Evolutionary conservation across 2,329 filamentous ascomycete genomes (phyloP).

Genomic region (Sordariomycetes sp.): DNA sequence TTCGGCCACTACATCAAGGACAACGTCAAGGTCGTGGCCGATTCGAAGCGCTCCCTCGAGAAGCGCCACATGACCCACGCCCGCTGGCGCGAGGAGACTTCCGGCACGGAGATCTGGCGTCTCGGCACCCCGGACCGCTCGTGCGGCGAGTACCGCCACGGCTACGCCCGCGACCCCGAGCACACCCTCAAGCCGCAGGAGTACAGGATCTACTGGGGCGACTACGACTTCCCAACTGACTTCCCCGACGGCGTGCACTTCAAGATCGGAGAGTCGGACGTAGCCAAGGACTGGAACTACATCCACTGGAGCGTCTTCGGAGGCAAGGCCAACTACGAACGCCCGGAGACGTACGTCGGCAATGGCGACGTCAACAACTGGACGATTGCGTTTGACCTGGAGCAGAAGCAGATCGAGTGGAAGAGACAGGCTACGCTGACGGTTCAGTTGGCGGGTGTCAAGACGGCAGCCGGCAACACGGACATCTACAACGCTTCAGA

Average conservation of each 20-base stretch:
- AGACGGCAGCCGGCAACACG: slow-evolving; percentile 53
- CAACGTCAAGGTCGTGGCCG: slow-evolving; percentile 24
- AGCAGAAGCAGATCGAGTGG: slow-evolving; percentile 26
- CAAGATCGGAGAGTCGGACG: slow-evolving; percentile 42
- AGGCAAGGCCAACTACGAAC: slow-evolving; percentile 37
- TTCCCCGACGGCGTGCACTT: slow-evolving; percentile 51
- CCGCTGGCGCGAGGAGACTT: slow-evolving; percentile 43
- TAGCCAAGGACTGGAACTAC: slow-evolving; percentile 46
- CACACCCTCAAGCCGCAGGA: slow-evolving; percentile 44
- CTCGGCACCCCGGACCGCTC: slow-evolving; percentile 55
- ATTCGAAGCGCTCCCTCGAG: slow-evolving; percentile 15
- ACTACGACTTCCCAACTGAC: slow-evolving; percentile 49
- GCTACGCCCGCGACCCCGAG: slow-evolving; percentile 35
- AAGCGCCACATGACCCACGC: slow-evolving; percentile 22
- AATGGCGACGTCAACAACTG: slow-evolving; percentile 45
- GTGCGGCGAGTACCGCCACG: slow-evolving; percentile 51
- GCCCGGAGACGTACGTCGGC: slow-evolving; percentile 30
- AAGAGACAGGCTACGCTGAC: slow-evolving; percentile 46
- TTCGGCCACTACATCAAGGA: slow-evolving; percentile 53
- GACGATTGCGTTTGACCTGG: slow-evolving; percentile 45
- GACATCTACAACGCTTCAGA: slow-evolving; percentile 45
- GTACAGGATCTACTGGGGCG: slow-evolving; percentile 52
- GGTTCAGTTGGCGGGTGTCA: slow-evolving; percentile 53
- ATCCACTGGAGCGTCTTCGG: slow-evolving; percentile 59
- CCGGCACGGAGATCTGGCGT: slow-evolving; percentile 51